A percentile compares a stretch with the other conserved stretches of the same genome.
Evolutionary conservation across 1,139 yeast genomes (phyloP).

Genomic region (Insectozyma bohioensis): DNA sequence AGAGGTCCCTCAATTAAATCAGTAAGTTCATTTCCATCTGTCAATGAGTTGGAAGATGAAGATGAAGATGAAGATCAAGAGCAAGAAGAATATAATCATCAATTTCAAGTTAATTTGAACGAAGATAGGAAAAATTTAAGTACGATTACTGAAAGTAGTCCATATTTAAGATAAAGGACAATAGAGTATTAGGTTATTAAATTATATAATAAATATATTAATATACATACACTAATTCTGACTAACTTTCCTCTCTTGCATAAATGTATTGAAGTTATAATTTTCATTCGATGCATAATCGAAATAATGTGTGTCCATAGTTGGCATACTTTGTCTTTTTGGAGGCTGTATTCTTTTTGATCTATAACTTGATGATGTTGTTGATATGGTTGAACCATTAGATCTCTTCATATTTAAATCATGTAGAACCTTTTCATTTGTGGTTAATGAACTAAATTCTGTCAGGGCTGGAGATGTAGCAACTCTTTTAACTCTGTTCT

Average conservation of each 20-base stretch:
- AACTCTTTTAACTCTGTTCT: too few relatives aligned
- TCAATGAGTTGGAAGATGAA: conserved; percentile 22
- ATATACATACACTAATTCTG: conserved; percentile 1
- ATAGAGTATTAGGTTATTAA: too few relatives aligned
- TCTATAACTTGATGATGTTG: conserved; percentile 19
- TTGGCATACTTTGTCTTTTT: conserved; percentile 11
- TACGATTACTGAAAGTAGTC: conserved; percentile 19
- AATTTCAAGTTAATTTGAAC: not conserved
- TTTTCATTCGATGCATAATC: conserved; percentile 31
- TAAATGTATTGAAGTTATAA: conserved; percentile 40
- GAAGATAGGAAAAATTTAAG: conserved; percentile 7
- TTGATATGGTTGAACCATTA: conserved; percentile 12
- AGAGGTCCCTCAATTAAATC: conserved; percentile 31
- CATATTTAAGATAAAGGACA: conserved; percentile 9
- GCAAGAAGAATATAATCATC: conserved; percentile 1
- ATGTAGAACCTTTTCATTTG: conserved; percentile 8
- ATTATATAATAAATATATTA: conserved; percentile 4
- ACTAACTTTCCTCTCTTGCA: conserved; percentile 25
- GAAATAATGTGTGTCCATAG: conserved; percentile 20
- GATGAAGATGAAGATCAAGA: conserved; percentile 16
- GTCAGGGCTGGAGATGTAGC: conserved; percentile 1
- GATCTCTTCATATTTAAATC: conserved; percentile 13
- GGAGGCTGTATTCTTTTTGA: conserved; percentile 21
- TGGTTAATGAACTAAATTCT: conserved; percentile 2
- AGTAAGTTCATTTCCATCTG: conserved; percentile 26